Base-by-base conservation (phyloP, 208 protist species). In the Trichomonas gallinae region DNA sequence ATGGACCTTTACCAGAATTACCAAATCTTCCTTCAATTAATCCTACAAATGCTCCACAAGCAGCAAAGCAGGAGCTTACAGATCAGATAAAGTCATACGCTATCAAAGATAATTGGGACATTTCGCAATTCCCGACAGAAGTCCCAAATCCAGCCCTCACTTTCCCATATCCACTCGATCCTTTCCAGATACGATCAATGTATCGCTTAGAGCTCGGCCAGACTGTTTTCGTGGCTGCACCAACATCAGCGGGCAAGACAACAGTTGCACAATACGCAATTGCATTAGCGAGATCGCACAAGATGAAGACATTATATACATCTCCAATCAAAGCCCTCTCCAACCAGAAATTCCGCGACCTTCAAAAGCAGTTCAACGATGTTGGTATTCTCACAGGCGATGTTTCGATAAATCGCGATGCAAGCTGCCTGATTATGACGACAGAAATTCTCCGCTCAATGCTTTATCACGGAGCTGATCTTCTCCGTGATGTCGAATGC, bases 371-470 rank as follows among this genome's bases (percentile, higher is more conserved):
- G 38, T 99, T 99, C 97, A 97, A 97, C 15, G 98, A 98, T 87
- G 99, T 99, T 23, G 99, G 99, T 49, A 98, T 99, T 89, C 99
- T 99, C 99, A 99, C 99, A 10, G 99, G 99, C 46, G 99, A 99
- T 97, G 99, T 99, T 0, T 99, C 99, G 34, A 99, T 99, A 89
- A 99, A 99, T 97, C 97, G 98, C 0, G 98, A 99, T 63, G 98
- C 99, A 0, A 98, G 98, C 96, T 99, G 99, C 96, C 98, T 99
- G 44, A 99, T 99, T 10, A 99, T 99, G 99, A 99, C 99, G 8
- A 99, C 99, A 31, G 99, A 99, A 97, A 99, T 99, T 98, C 98
- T 99, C 17, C 98, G 99, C 31, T 99, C 91, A 49, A 98, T 98
- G 98, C 96, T 98, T n/a, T 98, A 98, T 96, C 45, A 96, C 8